Base-by-base conservation (phyloP, 306 rosid genomes). In the Citrullus amarus region DNA sequence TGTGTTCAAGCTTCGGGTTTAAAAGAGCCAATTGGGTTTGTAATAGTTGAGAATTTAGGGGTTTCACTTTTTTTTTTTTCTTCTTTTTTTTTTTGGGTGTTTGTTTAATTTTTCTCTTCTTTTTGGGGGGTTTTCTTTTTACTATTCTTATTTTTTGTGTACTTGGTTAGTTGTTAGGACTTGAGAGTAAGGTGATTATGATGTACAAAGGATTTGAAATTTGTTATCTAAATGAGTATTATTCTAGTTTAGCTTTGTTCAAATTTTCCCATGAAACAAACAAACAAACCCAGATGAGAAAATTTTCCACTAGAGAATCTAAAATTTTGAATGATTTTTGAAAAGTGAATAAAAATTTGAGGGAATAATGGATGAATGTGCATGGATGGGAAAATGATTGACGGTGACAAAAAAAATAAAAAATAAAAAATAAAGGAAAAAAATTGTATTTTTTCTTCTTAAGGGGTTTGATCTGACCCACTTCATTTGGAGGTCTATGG, bases 1-100 rank as follows among this genome's bases (percentile, higher is more conserved):
- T 0, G 96, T 92, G 17, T 92, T 96, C 86, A 95, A 89, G 79
- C 79, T 82, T 43, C 91, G 79, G 46, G 89, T 91, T 60, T 88
- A 91, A 89, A 83, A 91, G 87, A 87, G 87, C 43, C 56, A 78
- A 80, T 71, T 92, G 88, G 50, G 51, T 59, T 44, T 20, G 22
- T 25, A 76, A 78, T 84, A 79, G 68, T 51, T 76, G 63, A 79
- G 79, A 79, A 78, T 44, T 80, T 80, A 82, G 79, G 86, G 86
- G 80, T 83, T 88, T 83, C 80, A 20, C 34, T 87, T 46, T 81
- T 76, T 18, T 76, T 18, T 65, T 62, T 30, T 75, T 51, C n/a
- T n/a, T n/a, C n/a, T 53, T 43, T 41, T 59, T 70, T 53, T 22
- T 43, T 43, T 75, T 20, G 20, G 36, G 38, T 4, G 36, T 25